These are phyloP conservation scores for Jimgerdemannia lactiflua DNA, from an alignment of 192 early-diverging fungal species.

Conservation along the genomic window DNA sequence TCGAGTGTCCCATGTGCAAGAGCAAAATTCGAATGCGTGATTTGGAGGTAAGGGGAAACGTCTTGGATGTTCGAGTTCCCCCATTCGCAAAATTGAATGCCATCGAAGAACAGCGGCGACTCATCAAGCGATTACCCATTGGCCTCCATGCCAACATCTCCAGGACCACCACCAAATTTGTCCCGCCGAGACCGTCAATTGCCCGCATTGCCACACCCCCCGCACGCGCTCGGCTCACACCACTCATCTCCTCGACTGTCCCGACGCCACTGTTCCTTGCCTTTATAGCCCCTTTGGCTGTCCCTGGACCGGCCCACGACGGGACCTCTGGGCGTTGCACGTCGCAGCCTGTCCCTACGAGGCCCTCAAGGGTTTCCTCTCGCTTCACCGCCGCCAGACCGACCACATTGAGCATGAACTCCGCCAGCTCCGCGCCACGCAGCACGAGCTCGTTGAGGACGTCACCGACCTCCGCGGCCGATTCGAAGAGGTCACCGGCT, in stretches of 20 bases:
- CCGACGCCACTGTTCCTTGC: slow-evolving; percentile 38
- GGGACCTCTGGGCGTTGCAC: slow-evolving; percentile 35
- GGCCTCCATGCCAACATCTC: not conserved
- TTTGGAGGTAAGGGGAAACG: slow-evolving; percentile 46
- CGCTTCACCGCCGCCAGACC: slow-evolving; percentile 38
- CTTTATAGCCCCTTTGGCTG: slow-evolving; percentile 51
- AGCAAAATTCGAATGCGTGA: slow-evolving; percentile 43
- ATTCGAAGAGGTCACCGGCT: slow-evolving; percentile 4
- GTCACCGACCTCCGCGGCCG: slow-evolving; percentile 3
- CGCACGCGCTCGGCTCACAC: slow-evolving; percentile 32
- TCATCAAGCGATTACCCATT: not conserved
- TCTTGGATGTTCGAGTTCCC: too few relatives aligned
- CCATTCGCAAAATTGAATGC: not conserved
- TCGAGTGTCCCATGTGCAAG: slow-evolving; percentile 56
- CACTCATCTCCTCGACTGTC: slow-evolving; percentile 44
- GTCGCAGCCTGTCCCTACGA: slow-evolving; percentile 55
- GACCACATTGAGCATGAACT: slow-evolving; percentile 45
- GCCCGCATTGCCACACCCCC: slow-evolving; percentile 50
- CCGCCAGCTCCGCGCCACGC: slow-evolving; percentile 24
- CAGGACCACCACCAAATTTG: slow-evolving; percentile 55
- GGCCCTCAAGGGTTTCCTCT: slow-evolving; percentile 52
- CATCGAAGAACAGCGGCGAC: not conserved
- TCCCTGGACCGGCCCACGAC: slow-evolving; percentile 51
- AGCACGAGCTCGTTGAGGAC: not conserved
- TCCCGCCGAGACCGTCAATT: slow-evolving; percentile 48